Conservation (phyloP, 1,139 yeast genomes). For the Saccharomycopsis phalli region DNA sequence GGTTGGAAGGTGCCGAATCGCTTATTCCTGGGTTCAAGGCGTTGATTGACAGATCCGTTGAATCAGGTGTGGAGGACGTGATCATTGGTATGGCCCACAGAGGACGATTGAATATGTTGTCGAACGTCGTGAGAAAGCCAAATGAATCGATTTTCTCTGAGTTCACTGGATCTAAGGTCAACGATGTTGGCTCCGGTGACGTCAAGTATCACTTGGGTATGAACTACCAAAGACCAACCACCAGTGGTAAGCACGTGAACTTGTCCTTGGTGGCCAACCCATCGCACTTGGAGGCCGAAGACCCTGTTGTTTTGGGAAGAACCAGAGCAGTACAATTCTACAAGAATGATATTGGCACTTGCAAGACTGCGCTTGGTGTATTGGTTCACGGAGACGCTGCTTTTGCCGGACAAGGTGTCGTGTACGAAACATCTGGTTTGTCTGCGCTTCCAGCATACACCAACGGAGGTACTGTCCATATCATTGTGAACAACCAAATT, state of each 20-base stretch:
- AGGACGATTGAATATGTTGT: slow-evolving; percentile 96
- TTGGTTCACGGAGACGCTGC: slow-evolving; percentile 99
- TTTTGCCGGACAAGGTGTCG: slow-evolving; percentile 97
- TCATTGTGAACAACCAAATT: slow-evolving; percentile 94
- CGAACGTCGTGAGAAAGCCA: slow-evolving; percentile 97
- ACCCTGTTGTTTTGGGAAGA: slow-evolving; percentile 97
- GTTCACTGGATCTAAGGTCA: slow-evolving; percentile 81
- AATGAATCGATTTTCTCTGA: slow-evolving; percentile 96
- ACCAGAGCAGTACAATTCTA: slow-evolving; percentile 93
- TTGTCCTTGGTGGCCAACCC: slow-evolving; percentile 96
- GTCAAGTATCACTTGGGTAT: slow-evolving; percentile 98
- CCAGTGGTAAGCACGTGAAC: slow-evolving; percentile 94
- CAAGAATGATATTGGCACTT: slow-evolving; percentile 76
- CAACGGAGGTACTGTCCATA: slow-evolving; percentile 97
- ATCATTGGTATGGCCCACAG: slow-evolving; percentile 99
- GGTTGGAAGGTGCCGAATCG: slow-evolving; percentile 96
- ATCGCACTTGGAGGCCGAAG: slow-evolving; percentile 97
- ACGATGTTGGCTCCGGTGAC: slow-evolving; percentile 92
- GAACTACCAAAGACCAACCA: slow-evolving; percentile 98
- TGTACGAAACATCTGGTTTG: slow-evolving; percentile 96
- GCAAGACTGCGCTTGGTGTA: slow-evolving; percentile 82
- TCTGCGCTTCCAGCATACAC: slow-evolving; percentile 88
- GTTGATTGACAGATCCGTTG: slow-evolving; percentile 88
- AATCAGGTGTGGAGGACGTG: slow-evolving; percentile 87
- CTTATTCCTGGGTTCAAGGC: slow-evolving; percentile 97